Evolutionary conservation across 257 asterid species (phyloP), one percentile per base, ranked within the genome.

Genomic region (Thymus quinquecostatus): DNA sequence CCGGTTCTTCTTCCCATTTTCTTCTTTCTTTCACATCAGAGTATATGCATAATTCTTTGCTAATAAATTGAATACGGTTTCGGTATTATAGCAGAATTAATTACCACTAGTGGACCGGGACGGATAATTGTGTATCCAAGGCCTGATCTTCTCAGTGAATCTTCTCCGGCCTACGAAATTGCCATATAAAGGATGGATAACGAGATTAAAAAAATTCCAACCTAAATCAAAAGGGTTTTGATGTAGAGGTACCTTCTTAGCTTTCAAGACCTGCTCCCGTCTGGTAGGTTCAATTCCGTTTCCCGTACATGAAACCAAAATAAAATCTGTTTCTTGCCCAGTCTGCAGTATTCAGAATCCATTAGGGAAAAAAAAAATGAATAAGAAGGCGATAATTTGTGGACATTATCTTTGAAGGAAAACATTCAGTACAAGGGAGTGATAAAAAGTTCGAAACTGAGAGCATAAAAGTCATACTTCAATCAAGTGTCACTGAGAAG

Each of bases 41-140:
- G 71, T 48, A 1, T 48, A 21, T 21, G 21, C 21, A 21, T 21
- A 21, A 21, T 21, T 50, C 33, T 45, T 29, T 6, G 32, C 4
- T 14, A 62, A 45, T 3, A 34, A 12, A 40, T 10, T 55, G 53
- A 60, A 40, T 47, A 9, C 8, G 8, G 53, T 32, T 10, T 27
- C 5, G 4, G 27, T 28, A 28, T 33, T 34, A 30, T 10, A 41
- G 21, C 21, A 53, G 36, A 48, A 28, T 21, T 21, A 33, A 36
- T 83, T 87, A 94, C 98, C 96, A 89, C 80, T 41, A 91, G 81
- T 64, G 97, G 97, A 59, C 98, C 98, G 3, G 97, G 98, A 65
- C 97, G 92, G 72, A 94, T 86, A 38, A 94, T 91, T 34, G 97
- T 91, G 86, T 94, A 94, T n/a, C 98, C 98, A 32, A 94, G 92